Evolutionary conservation across 371 early-diverging fungal genomes (phyloP), one percentile per base, ranked within the genome.

Genomic region (Furculomyces boomerangus): DNA sequence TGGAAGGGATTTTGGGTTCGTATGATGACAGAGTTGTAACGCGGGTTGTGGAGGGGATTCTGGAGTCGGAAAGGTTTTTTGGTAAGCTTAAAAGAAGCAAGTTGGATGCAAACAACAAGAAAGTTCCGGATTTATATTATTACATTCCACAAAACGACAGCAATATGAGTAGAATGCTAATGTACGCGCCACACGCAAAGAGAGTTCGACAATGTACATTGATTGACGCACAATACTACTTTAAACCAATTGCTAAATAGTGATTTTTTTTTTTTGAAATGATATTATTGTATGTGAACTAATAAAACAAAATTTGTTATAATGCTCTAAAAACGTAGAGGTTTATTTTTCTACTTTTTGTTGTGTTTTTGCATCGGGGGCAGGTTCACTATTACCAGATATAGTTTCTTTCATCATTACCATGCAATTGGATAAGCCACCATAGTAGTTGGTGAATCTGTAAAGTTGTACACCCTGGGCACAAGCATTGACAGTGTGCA

Each of bases 401-500:
- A 35, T 10, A 35, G 7, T 16, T 7, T 35, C 35, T 16, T 35
- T 57, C 26, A 51, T 50, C 3, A 48, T 50, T 54, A 55, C 56
- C 24, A 60, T 24, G 8, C 59, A 52, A 35, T 64, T 57, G 13
- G 54, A 51, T 8, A 66, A 13, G 2, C 67, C 67, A 24, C 67
- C 67, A 66, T 86, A 70, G 58, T 81, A 86, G 50, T 88, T 64
- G 55, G 88, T 62, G 67, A 70, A 93, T 30, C 97, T 80, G 57
- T 78, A 82, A 8, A 83, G 84, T 70, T 96, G 97, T 2, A 71
- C 68, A 51, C 90, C 68, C 66, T 91, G 97, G 26, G 84, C 85
- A 10, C 57, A 68, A 68, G 89, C 91, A 67, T 97, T 97, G 24
- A 89, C 83, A 43, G 78, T 77, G 61, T 97, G 97, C 73, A 89